Evolutionary conservation across 495 filamentous ascomycete genomes (phyloP), one percentile per base, ranked within the genome.

Genomic region (Podospora australis): DNA sequence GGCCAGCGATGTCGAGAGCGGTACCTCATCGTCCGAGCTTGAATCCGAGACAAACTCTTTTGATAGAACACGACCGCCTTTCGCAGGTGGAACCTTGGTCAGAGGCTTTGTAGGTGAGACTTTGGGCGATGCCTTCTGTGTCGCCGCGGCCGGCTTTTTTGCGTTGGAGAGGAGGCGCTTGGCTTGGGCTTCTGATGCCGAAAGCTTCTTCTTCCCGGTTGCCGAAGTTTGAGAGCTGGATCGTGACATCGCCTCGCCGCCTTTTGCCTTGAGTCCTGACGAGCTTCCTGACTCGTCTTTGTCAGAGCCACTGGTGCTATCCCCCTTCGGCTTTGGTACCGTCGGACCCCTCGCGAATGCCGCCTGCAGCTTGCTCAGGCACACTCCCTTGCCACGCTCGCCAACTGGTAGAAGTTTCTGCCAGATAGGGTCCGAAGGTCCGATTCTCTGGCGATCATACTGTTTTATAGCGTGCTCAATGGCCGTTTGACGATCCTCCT

Each of bases 401-500:
- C 80, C 72, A 49, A 77, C 78, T 1, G 84, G 81, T 22, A 92
- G 76, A 34, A 96, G 72, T 53, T 71, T 73, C 62, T 96, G 86
- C 88, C 90, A 96, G 3, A 86, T 69, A 40, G 81, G 78, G 50
- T 92, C 88, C 3, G 79, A 75, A 24, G 77, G 72, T 19, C 75
- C 77, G n/a, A 95, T 65, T 4, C 90, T 79, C 69, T 84, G 73
- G 46, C 83, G 81, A 70, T 96, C 90, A 56, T 85, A 95, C 20
- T 83, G 76, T 29, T 77, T 82, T 44, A 94, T 78, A n/a, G 88
- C 87, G 58, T 86, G 87, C 56, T 91, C 82, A 62, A 95, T 90
- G 10, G 87, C 90, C 10, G 74, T 72, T 57, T 89, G 73, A 21
- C 89, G 82, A 54, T 90, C 85, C 25, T 81, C 78, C 24, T 77